A percentile compares a stretch with the other conserved stretches of the same genome.
These are phyloP conservation scores for Gastrolobium villosum DNA, from an alignment of 306 rosid species.

Conservation along the genomic window DNA sequence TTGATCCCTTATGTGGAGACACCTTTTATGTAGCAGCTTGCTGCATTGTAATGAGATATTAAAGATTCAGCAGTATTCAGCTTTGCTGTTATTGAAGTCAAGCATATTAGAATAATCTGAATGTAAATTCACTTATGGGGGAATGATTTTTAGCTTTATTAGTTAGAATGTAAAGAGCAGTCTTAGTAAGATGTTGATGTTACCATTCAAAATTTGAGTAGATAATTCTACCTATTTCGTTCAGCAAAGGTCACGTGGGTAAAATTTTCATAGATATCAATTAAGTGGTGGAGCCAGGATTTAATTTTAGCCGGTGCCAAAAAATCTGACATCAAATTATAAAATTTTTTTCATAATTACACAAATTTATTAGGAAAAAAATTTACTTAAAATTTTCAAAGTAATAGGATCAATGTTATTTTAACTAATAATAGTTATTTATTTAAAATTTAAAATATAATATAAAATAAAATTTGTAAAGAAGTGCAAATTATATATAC, in stretches of 20 bases:
- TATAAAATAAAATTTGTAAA: too few relatives aligned
- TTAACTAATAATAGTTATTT: too few relatives aligned
- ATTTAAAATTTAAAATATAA: too few relatives aligned
- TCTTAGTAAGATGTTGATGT: conserved; percentile 14
- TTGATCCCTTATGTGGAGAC: conserved; percentile 38
- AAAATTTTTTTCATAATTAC: too few relatives aligned
- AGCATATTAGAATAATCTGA: conserved; percentile 31
- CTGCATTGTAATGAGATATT: conserved; percentile 22
- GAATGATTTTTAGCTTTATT: conserved; percentile 21
- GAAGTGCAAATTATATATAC: too few relatives aligned
- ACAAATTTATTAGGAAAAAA: too few relatives aligned
- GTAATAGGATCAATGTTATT: too few relatives aligned
- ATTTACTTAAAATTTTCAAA: too few relatives aligned
- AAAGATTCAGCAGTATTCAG: conserved; percentile 42
- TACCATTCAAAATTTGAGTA: background rate
- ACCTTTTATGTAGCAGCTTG: conserved; percentile 21
- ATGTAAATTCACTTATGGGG: conserved; percentile 19
- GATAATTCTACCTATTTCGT: background rate
- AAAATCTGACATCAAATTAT: too few relatives aligned
- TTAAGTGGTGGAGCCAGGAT: too few relatives aligned
- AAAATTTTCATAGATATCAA: background rate
- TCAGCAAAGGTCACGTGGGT: conserved; percentile 4
- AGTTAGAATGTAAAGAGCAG: conserved; percentile 23
- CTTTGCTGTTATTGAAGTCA: conserved; percentile 28
- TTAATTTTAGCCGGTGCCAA: too few relatives aligned